Evolutionary conservation across 768 basidiomycete genomes (phyloP).

Genomic region (Polyporus arcularius): DNA sequence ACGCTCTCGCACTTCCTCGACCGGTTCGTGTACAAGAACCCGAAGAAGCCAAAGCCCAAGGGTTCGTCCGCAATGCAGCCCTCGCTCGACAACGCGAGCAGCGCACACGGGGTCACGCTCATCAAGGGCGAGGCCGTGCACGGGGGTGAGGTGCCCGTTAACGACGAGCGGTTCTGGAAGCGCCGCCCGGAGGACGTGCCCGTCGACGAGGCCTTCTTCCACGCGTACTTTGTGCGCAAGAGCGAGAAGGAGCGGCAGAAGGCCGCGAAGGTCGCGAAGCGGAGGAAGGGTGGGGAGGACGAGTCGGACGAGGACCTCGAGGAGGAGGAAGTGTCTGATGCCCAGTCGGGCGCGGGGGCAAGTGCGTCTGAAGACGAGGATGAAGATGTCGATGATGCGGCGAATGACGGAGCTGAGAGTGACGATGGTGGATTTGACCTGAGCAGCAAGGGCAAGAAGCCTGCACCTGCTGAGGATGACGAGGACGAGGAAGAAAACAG

Average conservation of each 20-base stretch:
- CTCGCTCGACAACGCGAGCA: conserved; percentile 59
- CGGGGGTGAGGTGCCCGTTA: conserved; percentile 51
- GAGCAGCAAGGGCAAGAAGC: conserved; percentile 8
- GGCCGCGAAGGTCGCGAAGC: conserved; percentile 46
- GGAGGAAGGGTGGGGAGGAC: conserved; percentile 39
- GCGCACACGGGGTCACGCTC: conserved; percentile 69
- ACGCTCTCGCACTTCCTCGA: conserved; percentile 95
- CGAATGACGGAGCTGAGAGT: conserved; percentile 4
- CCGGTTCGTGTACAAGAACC: conserved; percentile 95
- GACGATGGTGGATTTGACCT: conserved; percentile 19
- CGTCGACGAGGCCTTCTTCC: conserved; percentile 91
- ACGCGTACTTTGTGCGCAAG: conserved; percentile 83
- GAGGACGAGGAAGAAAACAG: conserved; percentile 44
- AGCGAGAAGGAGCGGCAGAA: conserved; percentile 53
- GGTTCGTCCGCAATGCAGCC: conserved; percentile 97
- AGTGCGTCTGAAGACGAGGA: conserved; percentile 24
- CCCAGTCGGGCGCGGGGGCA: conserved; percentile 16
- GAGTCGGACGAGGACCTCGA: conserved; percentile 35
- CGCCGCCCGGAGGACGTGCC: conserved; percentile 72
- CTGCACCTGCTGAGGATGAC: conserved; percentile 19
- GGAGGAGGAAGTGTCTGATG: conserved; percentile 29
- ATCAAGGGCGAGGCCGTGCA: conserved; percentile 57
- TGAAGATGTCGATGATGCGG: conserved; percentile 35
- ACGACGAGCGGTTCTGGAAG: conserved; percentile 75
- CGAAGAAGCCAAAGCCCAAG: conserved; percentile 70